Conservation (phyloP, 2,329 filamentous ascomycete genomes). For the Lasiodiplodia sp. region DNA sequence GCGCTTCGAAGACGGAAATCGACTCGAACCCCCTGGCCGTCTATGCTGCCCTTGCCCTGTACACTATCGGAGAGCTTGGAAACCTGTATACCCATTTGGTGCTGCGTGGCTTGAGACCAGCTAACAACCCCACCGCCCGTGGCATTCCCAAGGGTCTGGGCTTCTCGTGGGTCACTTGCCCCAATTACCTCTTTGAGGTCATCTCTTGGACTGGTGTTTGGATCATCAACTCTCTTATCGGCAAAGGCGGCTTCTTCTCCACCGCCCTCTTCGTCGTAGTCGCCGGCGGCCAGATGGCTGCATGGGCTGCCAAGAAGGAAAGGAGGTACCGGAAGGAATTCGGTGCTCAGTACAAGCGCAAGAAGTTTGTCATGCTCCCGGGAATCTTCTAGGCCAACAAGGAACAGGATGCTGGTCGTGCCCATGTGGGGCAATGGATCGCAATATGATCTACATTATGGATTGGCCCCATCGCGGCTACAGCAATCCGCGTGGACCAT, state of each 20-base stretch:
- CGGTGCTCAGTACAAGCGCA: slow-evolving; percentile 92
- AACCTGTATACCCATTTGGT: slow-evolving; percentile 84
- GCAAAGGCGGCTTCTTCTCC: slow-evolving; percentile 75
- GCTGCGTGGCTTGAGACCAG: slow-evolving; percentile 77
- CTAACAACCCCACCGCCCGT: slow-evolving; percentile 74
- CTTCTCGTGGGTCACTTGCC: slow-evolving; percentile 88
- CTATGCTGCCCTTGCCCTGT: slow-evolving; percentile 74
- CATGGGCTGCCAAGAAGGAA: slow-evolving; percentile 94
- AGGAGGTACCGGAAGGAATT: slow-evolving; percentile 88
- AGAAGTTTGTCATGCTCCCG: slow-evolving; percentile 83
- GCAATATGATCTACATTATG: not conserved
- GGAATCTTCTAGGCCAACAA: slow-evolving; percentile 66
- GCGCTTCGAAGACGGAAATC: slow-evolving; percentile 69
- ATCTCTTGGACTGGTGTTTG: slow-evolving; percentile 86
- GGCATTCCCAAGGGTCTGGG: slow-evolving; percentile 88
- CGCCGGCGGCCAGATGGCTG: slow-evolving; percentile 79
- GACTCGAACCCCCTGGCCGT: slow-evolving; percentile 58
- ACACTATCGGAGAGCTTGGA: slow-evolving; percentile 76
- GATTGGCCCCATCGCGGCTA: not conserved
- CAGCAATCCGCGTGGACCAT: not conserved
- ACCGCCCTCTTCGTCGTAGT: slow-evolving; percentile 78
- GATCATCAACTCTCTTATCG: slow-evolving; percentile 79
- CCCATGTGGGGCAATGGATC: not conserved
- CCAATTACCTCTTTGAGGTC: slow-evolving; percentile 95
- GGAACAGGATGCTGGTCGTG: not conserved